Conservation (phyloP, 805 yeast species). For the Tetrapisispora taiwanensis region DNA sequence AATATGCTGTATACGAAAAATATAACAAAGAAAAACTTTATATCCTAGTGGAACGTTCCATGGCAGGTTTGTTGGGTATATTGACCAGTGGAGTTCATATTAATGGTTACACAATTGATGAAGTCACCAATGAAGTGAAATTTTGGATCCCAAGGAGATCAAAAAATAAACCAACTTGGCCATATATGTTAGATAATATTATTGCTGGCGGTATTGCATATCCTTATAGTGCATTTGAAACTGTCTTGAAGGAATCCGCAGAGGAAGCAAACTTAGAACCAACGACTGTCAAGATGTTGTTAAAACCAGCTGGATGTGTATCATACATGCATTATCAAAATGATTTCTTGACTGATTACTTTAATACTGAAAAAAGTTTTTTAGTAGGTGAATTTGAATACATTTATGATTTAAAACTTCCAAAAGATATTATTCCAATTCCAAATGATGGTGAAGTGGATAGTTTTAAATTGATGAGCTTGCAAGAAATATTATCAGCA, state of each 20-base stretch:
- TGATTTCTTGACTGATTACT: constrained; percentile 14
- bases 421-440: constrained; percentile 38
- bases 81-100: constrained; percentile 86
- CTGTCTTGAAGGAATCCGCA: constrained; percentile 72
- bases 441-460: constrained; percentile 72
- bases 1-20: constrained; percentile 55
- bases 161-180: constrained; percentile 71
- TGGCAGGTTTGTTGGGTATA: constrained; percentile 73
- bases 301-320: constrained; percentile 51
- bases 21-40: constrained; percentile 38
- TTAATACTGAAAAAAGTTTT: constrained; percentile 39
- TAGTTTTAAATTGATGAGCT: constrained; percentile 52
- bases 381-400: constrained; percentile 86
- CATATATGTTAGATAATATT: constrained; percentile 84
- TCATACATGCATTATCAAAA: constrained; percentile 47
- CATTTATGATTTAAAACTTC: constrained; percentile 59
- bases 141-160: constrained; percentile 86
- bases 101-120: constrained; percentile 59
- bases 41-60: constrained; percentile 66
- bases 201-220: constrained; percentile 92
- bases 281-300: constrained; percentile 37
- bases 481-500: constrained; percentile 46
- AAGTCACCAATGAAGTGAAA: constrained; percentile 35
- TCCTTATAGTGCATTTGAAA: constrained; percentile 66
- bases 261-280: constrained; percentile 82